Conservation (phyloP, 2,329 filamentous ascomycete genomes). For the Xylariomycetidae sp. region DNA sequence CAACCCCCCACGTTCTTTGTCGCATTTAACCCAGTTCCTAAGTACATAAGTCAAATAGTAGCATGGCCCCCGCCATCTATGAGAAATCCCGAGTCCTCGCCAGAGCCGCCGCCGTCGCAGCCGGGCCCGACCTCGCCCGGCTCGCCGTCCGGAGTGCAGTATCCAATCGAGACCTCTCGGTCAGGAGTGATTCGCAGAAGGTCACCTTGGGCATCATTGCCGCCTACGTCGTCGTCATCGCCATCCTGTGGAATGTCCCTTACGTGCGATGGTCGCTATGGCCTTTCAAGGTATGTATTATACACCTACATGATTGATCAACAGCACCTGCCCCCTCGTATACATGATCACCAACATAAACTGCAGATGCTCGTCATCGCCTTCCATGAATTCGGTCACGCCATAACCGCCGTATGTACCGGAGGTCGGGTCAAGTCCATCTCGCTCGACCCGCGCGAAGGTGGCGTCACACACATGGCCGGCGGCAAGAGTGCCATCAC, state of each 20-base stretch:
- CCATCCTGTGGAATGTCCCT: slow-evolving; percentile 74
- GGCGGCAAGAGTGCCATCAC: slow-evolving; percentile 68
- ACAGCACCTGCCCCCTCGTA: no score
- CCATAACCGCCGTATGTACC: slow-evolving; percentile 66
- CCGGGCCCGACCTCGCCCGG: slow-evolving; percentile 20
- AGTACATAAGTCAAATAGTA: not conserved
- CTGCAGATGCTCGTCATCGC: slow-evolving; percentile 81
- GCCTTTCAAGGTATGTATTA: slow-evolving; percentile 71
- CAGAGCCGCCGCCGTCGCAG: slow-evolving; percentile 20
- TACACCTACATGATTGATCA: no score
- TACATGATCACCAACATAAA: not conserved
- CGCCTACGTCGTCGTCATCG: slow-evolving; percentile 68
- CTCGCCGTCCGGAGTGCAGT: slow-evolving; percentile 28
- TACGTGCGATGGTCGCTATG: slow-evolving; percentile 71
- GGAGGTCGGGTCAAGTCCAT: slow-evolving; percentile 72
- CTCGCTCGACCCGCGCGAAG: slow-evolving; percentile 69
- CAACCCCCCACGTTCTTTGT: no score
- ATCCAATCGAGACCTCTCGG: slow-evolving; percentile 47
- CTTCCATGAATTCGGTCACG: slow-evolving; percentile 77
- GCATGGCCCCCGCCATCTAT: slow-evolving; percentile 26
- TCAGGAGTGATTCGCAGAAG: slow-evolving; percentile 62
- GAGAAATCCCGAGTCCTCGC: slow-evolving; percentile 14
- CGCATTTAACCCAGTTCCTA: no score
- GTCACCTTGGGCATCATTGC: slow-evolving; percentile 68
- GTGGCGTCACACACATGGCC: slow-evolving; percentile 72